Base-by-base conservation (phyloP, 371 early-diverging fungal species). In the Smittium culicis region DNA sequence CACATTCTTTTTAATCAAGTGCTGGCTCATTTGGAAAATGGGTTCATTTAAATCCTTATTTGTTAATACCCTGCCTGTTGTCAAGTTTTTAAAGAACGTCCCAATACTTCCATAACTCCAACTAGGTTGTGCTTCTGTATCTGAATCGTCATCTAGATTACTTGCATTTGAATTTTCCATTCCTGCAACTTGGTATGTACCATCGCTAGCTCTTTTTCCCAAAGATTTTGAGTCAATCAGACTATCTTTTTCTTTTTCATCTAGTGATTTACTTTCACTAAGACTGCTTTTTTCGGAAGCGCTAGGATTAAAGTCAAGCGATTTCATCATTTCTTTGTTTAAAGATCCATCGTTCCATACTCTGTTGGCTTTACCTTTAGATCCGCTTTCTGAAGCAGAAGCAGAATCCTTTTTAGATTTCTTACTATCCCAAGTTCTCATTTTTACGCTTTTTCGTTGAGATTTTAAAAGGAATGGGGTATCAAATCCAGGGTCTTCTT, bases 1-100 rank as follows among this genome's bases (percentile, higher is more conserved):
- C 0, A 97, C 96, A 71, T 97, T 97, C 79, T 95, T 94, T 70
- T 84, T 80, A 57, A 94, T 83, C 69, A 97, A 73, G 71, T 94
- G 95, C 69, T 93, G 91, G 71, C 88, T 87, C 88, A 95, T 91
- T 66, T 85, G 85, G 27, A 79, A 77, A 76, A 84, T 74, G n/a
- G 79, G 72, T 45, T 81, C 80, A 0, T 77, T 74, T 58, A 85
- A 72, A 24, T 77, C 69, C 29, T 73, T 80, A n/a, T 72, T 74
- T 0, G 75, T 74, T 31, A 85, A 76, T 31, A 74, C 68, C 56
- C 77, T 74, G 1, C 76, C 76, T 25, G 75, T 71, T 5, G 83
- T 76, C 65, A 84, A 71, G 35, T 61, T 76, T 59, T 72, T 63
- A 65, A 84, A 79, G 72, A 81, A 80, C 16, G 60, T 73, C 69